phyloP scores from a whole-genome alignment of 257 asterid species.

The Solanum chilense region DNA sequence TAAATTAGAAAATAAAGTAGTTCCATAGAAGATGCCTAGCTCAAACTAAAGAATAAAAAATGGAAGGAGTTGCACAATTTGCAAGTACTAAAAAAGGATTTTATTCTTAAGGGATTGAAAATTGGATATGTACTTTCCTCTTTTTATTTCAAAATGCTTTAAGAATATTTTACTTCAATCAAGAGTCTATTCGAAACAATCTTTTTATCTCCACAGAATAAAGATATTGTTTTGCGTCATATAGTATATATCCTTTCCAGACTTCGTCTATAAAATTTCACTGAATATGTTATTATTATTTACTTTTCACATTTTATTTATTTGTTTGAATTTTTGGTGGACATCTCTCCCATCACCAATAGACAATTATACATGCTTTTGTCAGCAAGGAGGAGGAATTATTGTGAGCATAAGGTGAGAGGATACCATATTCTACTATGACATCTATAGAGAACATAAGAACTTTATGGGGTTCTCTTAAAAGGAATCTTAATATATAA shows the following conservation, averaged over 20 bases:
- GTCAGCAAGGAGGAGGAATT: background rate
- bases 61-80: background rate
- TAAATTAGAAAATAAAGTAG: background rate
- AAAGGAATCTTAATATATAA: background rate
- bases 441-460: background rate
- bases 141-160: background rate
- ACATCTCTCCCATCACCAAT: background rate
- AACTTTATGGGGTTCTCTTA: background rate
- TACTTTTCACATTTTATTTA: background rate
- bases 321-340: background rate
- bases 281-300: background rate
- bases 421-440: background rate
- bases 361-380: background rate
- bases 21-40: background rate
- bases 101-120: background rate
- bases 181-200: background rate
- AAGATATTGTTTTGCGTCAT: background rate
- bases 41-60: background rate
- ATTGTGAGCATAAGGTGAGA: background rate
- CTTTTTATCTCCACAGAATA: background rate
- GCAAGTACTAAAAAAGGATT: background rate
- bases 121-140: background rate
- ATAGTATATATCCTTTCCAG: background rate
- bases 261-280: rapidly evolving
- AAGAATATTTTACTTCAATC: background rate